Evolutionary conservation across 768 basidiomycete genomes (phyloP).

Genomic region (Suillus lakei): DNA sequence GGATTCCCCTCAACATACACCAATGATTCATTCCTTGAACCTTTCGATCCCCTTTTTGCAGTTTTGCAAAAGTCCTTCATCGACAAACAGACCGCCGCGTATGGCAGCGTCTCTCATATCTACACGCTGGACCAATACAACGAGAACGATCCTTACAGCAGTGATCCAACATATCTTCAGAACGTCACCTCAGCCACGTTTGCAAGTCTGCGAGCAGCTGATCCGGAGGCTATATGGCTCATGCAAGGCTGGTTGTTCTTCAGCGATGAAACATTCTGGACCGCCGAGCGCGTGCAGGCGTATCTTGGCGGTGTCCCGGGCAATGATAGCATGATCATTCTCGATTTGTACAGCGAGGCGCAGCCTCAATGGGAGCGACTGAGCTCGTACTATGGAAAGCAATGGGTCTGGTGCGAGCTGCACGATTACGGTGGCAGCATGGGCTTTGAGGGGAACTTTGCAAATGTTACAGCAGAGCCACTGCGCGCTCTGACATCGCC

Average conservation of each 20-base stretch:
- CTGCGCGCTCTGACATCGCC: conserved; percentile 34
- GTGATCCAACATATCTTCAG: conserved; percentile 36
- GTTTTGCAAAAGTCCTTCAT: conserved; percentile 44
- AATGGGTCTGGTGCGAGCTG: conserved; percentile 48
- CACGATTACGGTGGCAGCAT: conserved; percentile 45
- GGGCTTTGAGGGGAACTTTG: conserved; percentile 43
- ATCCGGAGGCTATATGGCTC: conserved; percentile 46
- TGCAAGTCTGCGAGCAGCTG: conserved; percentile 41
- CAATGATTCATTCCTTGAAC: conserved; percentile 46
- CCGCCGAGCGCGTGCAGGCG: conserved; percentile 41
- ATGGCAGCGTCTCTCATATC: conserved; percentile 44
- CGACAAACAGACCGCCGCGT: conserved; percentile 40
- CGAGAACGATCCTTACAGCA: conserved; percentile 44
- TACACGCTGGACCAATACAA: conserved; percentile 52
- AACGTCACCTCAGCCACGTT: conserved; percentile 40
- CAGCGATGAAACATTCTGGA: conserved; percentile 42
- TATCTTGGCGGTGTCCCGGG: conserved; percentile 43
- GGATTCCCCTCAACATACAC: conserved; percentile 38
- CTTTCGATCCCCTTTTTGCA: conserved; percentile 42
- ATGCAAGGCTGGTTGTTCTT: conserved; percentile 51
- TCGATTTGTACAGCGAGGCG: conserved; percentile 46
- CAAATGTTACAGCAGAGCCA: conserved; percentile 37
- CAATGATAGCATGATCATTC: conserved; percentile 44
- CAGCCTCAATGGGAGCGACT: conserved; percentile 48
- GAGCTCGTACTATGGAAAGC: conserved; percentile 42